A percentile compares a stretch with the other conserved stretches of the same genome.
These are phyloP conservation scores for Euphorbia tirucalli DNA, from an alignment of 345 rosid genomes.

Conservation along the genomic window DNA sequence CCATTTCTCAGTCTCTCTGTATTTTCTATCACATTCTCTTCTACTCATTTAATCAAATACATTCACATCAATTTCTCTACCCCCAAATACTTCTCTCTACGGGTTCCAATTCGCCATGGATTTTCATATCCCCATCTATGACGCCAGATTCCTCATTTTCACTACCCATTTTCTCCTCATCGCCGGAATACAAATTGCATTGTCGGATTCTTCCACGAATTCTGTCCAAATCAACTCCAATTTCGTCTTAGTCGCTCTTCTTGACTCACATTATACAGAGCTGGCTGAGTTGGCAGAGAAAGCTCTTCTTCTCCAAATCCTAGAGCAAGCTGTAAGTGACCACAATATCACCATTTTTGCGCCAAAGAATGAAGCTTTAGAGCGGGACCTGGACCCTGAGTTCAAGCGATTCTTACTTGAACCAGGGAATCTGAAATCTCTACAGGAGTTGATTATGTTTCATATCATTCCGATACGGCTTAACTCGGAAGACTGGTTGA, in stretches of 20 bases:
- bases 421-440: slow-evolving; percentile 78
- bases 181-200: slow-evolving; percentile 18
- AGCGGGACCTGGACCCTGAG: slow-evolving; percentile 77
- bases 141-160: slow-evolving; percentile 3
- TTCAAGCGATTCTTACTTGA: slow-evolving; percentile 90
- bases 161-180: neutral
- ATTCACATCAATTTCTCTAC: neutral
- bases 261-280: slow-evolving; percentile 92
- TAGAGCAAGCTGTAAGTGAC: slow-evolving; percentile 76
- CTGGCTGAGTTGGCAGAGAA: slow-evolving; percentile 85
- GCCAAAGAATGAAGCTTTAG: slow-evolving; percentile 79
- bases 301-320: slow-evolving; percentile 82
- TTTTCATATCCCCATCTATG: slow-evolving; percentile 17
- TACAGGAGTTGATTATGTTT: slow-evolving; percentile 65
- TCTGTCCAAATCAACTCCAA: slow-evolving; percentile 63
- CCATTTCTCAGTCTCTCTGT: neutral
- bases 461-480: slow-evolving; percentile 74
- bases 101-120: slow-evolving; percentile 12
- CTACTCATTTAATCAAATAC: neutral
- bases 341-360: slow-evolving; percentile 95
- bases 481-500: slow-evolving; percentile 55
- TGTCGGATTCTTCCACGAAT: slow-evolving; percentile 17
- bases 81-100: neutral
- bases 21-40: neutral
- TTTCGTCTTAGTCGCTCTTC: slow-evolving; percentile 90